Conservation (phyloP, 2,329 filamentous ascomycete species). For the Didymella lethalis region DNA sequence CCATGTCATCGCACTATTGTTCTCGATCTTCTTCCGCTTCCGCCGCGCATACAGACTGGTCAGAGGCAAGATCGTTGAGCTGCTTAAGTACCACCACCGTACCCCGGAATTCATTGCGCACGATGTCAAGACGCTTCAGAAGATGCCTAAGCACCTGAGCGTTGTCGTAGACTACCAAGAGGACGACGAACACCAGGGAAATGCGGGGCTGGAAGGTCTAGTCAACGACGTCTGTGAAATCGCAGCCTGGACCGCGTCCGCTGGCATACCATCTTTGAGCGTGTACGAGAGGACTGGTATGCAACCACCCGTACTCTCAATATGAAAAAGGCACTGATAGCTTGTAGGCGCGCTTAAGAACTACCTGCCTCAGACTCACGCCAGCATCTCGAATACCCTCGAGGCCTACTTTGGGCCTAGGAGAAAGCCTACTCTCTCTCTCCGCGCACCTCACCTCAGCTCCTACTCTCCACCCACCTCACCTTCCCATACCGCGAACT, state of each 20-base stretch:
- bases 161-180: constrained; percentile 80
- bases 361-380: constrained; percentile 84
- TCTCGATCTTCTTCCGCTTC: constrained; percentile 85
- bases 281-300: constrained; percentile 91
- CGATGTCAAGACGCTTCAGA: constrained; percentile 77
- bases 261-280: constrained; percentile 85
- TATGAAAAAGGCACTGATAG: constrained; percentile 4
- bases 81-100: constrained; percentile 94
- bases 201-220: constrained; percentile 79
- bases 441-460: constrained; percentile 75
- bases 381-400: constrained; percentile 79
- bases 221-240: constrained; percentile 93
- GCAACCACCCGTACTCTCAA: constrained; percentile 28
- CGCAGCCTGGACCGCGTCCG: constrained; percentile 89
- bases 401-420: constrained; percentile 82
- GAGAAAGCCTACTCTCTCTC: constrained; percentile 72
- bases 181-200: constrained; percentile 65
- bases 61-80: constrained; percentile 76
- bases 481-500: constrained; percentile 46
- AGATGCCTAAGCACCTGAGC: constrained; percentile 85
- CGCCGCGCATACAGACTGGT: constrained; percentile 82
- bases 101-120: constrained; percentile 91
- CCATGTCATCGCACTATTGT: constrained; percentile 77
- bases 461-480: constrained; percentile 61
- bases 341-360: constrained; percentile 81